A percentile compares a stretch with the other conserved stretches of the same genome.
phyloP scores from a whole-genome alignment of 306 rosid species.

The Sicyos edulis region DNA sequence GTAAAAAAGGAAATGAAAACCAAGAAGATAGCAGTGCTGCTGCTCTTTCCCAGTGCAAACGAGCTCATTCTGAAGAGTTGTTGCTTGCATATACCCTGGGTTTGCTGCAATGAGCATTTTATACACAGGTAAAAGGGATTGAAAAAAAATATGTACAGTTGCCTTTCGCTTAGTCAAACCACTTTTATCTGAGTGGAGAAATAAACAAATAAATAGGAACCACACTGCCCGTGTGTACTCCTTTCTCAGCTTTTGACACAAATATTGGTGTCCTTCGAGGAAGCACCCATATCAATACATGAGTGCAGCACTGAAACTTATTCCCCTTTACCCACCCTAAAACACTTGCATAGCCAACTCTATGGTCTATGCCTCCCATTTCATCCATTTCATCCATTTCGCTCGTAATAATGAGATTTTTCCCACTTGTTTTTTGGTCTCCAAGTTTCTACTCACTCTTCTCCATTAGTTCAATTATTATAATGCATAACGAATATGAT shows the following conservation, averaged over 20 bases:
- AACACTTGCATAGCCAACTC: not conserved
- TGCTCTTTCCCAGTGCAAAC: not conserved
- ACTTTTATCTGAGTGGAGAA: not conserved
- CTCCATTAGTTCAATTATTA: not conserved
- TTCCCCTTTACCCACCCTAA: constrained; percentile 2
- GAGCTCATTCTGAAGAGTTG: not conserved
- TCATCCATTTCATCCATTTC: not conserved
- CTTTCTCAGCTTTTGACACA: not conserved
- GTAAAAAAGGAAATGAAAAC: not conserved
- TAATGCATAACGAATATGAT: too few species aligned
- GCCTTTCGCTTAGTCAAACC: not conserved
- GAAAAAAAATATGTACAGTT: not conserved
- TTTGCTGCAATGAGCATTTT: not conserved
- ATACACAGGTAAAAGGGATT: not conserved
- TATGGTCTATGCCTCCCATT: not conserved
- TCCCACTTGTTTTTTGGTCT: not conserved
- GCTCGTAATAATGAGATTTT: not conserved
- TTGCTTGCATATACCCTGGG: not conserved
- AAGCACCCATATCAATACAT: not conserved
- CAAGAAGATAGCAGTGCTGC: not conserved
- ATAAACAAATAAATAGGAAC: constrained; percentile 7
- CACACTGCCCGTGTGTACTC: not conserved
- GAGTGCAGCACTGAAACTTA: not conserved
- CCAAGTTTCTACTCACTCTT: not conserved
- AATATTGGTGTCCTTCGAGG: not conserved